Percentiles rank a stretch among this genome's conserved stretches.
Conservation (phyloP, 192 early-diverging fungal genomes). For the Coemansia sp. region DNA sequence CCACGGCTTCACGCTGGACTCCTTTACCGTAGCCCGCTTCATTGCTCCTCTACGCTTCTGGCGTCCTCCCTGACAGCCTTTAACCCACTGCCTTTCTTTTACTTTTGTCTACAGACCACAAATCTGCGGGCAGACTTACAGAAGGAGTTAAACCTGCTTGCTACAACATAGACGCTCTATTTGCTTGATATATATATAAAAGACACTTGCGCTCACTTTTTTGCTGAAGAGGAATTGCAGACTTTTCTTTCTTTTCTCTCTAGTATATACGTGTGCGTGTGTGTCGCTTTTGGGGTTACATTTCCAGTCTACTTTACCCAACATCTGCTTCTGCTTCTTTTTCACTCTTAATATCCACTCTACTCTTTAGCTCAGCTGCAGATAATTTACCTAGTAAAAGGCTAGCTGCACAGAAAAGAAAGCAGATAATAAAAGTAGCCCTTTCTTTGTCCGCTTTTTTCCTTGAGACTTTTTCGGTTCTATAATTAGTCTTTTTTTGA, state of each 20-base stretch:
- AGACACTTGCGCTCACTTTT: background rate
- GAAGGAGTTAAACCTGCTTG: too few species aligned
- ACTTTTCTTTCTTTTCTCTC: background rate
- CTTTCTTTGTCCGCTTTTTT: background rate
- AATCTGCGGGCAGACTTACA: too few species aligned
- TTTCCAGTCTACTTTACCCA: too few species aligned
- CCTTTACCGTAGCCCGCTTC: constrained; percentile 3
- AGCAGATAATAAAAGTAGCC: background rate
- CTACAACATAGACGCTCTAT: background rate
- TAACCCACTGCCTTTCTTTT: background rate
- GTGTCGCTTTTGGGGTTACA: background rate
- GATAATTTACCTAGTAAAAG: too few species aligned
- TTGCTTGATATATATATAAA: background rate
- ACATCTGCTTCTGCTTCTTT: background rate
- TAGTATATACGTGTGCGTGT: background rate
- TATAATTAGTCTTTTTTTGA: background rate
- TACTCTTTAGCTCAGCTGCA: background rate
- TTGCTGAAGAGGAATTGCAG: background rate
- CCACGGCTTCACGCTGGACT: constrained; percentile 1
- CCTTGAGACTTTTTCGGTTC: background rate
- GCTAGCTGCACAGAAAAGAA: too few species aligned
- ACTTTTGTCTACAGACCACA: too few species aligned
- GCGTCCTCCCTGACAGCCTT: constrained; percentile 1
- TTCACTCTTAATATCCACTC: background rate
- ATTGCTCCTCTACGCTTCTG: constrained; percentile 1